Evolutionary conservation across 2,329 filamentous ascomycete species (phyloP), one percentile per base, ranked within the genome.

Genomic region (Pseudopithomyces maydicus): DNA sequence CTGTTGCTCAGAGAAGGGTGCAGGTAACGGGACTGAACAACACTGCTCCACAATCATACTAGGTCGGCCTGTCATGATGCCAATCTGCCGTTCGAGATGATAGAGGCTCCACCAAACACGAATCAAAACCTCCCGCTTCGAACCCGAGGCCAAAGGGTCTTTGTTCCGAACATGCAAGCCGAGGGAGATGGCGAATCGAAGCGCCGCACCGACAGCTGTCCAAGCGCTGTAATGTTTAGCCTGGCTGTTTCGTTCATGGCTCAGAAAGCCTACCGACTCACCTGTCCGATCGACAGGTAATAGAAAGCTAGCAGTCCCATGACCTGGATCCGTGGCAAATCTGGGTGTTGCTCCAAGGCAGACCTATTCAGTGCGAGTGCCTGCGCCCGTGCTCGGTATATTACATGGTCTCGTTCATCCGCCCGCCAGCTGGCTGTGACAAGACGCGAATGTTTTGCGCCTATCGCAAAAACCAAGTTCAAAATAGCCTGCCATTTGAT

Each of bases 381-480:
- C 22, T 71, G 62, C 26, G 76, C 78, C n/a, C 77, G 62, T 20
- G 73, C 69, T 52, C 78, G 77, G 55, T 78, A 79, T 6, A 75
- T 54, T 15, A 73, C 42, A 55, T 78, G 76, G 44, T 77, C 75
- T 32, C 56, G 61, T 19, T 70, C 66, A n/a, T 70, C 66, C 2
- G 50, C 64, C 48, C 49, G 58, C 68, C 68, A 70, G 6, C 53
- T 56, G 6, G 67, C 66, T 42, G 71, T 63, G 17, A 64, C 59
- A 29, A 76, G 67, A 52, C 74, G 67, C n/a, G 71, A 71, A 47
- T 77, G 72, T 52, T 72, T 73, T 36, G 77, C 72, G 4, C 72
- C 77, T n/a, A 80, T 75, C 3, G 78, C 78, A 53, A 79, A 78
- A 1, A 79, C 70, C 23, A 79, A 55, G 39, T 80, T 78, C 51